Base-by-base conservation (phyloP, 2,329 filamentous ascomycete species). In the Alternaria ventricosa region DNA sequence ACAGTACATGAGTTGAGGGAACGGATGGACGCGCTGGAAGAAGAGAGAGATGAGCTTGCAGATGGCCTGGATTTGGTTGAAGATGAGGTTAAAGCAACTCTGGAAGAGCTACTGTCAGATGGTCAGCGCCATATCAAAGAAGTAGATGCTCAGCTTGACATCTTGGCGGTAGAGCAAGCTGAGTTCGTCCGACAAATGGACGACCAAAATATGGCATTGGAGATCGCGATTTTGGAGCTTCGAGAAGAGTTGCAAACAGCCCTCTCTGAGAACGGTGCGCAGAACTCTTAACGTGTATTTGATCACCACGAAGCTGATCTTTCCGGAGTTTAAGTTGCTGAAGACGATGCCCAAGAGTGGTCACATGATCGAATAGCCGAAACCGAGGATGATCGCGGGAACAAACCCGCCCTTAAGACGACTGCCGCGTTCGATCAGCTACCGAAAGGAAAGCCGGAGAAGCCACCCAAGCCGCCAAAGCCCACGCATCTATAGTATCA, bases 291-390 rank as follows among this genome's bases (percentile, higher is more conserved):
- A 18, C 36, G 1, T 41, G 36, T 18, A 41, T 18, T 41, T 8
- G 15, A 41, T 41, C 9, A 41, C 2, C 36, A 6, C 5, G 18
- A 22, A 47, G 20, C 55, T 13, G 43, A 20, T 43, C 25, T 47
- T 18, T 4, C n/a, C 11, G 27, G 50, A 13, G 22, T 18, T 2
- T 28, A 43, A 47, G 25, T 22, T 23, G 22, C 27, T 28, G 22
- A 0, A 55, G n/a, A 6, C 13, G 51, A 45, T 18, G 30, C 5
- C 36, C 22, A 54, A 23, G 30, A 12, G 20, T 27, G 12, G 25
- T 60, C 60, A 63, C 56, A 50, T 25, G 60, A 60, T 25, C 23
- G 27, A 45, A 27, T 45, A 60, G 61, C 61, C 56, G 56, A 27
- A 60, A 28, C 56, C 61, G 56, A 60, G 50, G 61, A 44, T 55